phyloP scores from a whole-genome alignment of 2,329 filamentous ascomycete genomes.

The Sporothrix pseudoabietina region DNA sequence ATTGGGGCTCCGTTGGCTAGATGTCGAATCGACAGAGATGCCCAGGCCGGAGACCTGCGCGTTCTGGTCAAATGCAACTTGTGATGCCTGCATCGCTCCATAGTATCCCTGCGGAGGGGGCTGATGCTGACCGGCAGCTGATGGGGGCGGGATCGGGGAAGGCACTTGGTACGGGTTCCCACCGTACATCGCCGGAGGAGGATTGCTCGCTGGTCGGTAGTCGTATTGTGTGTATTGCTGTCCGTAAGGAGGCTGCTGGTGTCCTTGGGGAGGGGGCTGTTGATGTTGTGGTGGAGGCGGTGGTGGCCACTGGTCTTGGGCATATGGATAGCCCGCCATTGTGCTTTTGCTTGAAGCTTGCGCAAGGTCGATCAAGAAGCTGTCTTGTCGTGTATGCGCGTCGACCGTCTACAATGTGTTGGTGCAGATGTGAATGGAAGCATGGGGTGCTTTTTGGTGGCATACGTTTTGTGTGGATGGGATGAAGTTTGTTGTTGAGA shows the following conservation, averaged over 20 bases:
- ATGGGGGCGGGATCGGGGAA: neutral
- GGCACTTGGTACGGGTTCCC: slow-evolving; percentile 21
- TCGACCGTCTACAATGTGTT: neutral
- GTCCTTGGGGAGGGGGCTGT: neutral
- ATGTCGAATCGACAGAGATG: slow-evolving; percentile 37
- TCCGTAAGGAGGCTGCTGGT: neutral
- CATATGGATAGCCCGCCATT: slow-evolving; percentile 48
- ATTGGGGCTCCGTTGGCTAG: slow-evolving; percentile 25
- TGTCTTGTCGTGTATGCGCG: neutral
- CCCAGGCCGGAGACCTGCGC: slow-evolving; percentile 47
- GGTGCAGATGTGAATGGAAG: neutral
- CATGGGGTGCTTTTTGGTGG: neutral
- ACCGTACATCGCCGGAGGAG: slow-evolving; percentile 18
- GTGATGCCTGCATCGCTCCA: slow-evolving; percentile 40
- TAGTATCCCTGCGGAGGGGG: slow-evolving; percentile 37
- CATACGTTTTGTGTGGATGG: neutral
- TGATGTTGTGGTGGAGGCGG: slow-evolving; percentile 21
- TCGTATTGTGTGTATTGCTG: slow-evolving; percentile 33
- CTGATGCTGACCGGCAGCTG: neutral
- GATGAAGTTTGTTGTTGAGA: neutral
- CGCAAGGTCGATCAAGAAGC: slow-evolving; percentile 6
- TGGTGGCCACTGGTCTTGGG: slow-evolving; percentile 39
- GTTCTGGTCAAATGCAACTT: slow-evolving; percentile 46
- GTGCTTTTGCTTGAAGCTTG: slow-evolving; percentile 16
- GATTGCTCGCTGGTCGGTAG: slow-evolving; percentile 33